Percentiles rank a stretch among this genome's conserved stretches.
phyloP scores from a whole-genome alignment of 352 stramenopile species.

The Phytophthora chlamydospora region DNA sequence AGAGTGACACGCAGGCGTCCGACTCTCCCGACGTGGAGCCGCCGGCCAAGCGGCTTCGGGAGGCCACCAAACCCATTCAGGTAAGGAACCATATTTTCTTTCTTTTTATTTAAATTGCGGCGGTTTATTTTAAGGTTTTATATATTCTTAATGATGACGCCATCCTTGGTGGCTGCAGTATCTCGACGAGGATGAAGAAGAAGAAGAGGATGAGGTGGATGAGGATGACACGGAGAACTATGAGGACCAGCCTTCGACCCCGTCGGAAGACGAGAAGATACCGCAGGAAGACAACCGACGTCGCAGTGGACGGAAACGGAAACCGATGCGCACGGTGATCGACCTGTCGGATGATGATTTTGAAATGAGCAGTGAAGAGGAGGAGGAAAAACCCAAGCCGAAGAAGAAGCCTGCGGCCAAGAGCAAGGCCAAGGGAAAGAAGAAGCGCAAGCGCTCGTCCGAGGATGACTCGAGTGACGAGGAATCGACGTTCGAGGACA shows the following conservation, averaged over 20 bases:
- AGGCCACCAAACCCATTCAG: constrained; percentile 28
- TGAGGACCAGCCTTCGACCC: constrained; percentile 38
- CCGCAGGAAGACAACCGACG: constrained; percentile 36
- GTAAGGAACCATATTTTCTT: constrained; percentile 21
- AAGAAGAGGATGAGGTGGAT: constrained; percentile 32
- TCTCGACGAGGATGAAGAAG: constrained; percentile 22
- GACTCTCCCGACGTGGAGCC: constrained; percentile 25
- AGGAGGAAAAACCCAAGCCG: constrained; percentile 45
- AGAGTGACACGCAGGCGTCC: constrained; percentile 12
- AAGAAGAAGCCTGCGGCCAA: constrained; percentile 36
- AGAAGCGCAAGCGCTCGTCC: constrained; percentile 34
- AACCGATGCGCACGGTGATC: constrained; percentile 28
- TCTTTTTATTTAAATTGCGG: constrained; percentile 17
- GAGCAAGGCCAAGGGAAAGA: constrained; percentile 28
- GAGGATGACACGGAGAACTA: constrained; percentile 50
- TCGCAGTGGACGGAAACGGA: constrained; percentile 46
- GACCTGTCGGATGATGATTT: constrained; percentile 45
- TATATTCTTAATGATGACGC: constrained; percentile 20
- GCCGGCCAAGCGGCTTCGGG: constrained; percentile 33
- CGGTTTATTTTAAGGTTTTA: constrained; percentile 14
- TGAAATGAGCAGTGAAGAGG: constrained; percentile 39
- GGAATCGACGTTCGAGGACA: constrained; percentile 11
- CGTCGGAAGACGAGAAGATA: constrained; percentile 35
- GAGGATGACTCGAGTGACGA: constrained; percentile 31
- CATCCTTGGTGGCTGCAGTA: constrained; percentile 15